Evolutionary conservation across 2,329 filamentous ascomycete species (phyloP).

Genomic region (Fusarium nisikadoi): DNA sequence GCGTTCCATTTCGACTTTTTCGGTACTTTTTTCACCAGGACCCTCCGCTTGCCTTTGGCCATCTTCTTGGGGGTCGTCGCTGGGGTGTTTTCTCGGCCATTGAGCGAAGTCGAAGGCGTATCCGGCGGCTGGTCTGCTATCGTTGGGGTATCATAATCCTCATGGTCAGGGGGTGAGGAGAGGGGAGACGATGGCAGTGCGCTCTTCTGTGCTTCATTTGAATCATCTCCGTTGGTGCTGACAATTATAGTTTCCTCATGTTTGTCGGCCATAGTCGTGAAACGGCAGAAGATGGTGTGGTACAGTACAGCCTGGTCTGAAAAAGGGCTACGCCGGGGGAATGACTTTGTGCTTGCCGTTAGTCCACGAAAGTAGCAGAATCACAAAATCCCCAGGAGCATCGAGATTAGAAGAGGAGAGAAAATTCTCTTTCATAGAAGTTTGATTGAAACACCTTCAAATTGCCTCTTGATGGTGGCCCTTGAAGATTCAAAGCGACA

Average conservation of each 20-base stretch:
- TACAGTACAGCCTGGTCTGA: no score
- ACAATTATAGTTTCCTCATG: not conserved
- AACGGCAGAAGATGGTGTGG: not conserved
- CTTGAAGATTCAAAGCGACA: not conserved
- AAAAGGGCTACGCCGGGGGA: not conserved
- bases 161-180: conserved; percentile 14
- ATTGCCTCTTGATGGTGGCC: not conserved
- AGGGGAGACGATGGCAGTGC: conserved; percentile 24
- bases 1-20: conserved; percentile 52
- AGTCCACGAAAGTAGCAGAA: not conserved
- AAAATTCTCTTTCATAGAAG: no score
- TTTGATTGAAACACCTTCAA: not conserved
- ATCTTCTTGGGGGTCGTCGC: not conserved
- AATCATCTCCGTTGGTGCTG: not conserved
- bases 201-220: not conserved
- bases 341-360: not conserved
- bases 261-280: conserved; percentile 11
- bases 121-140: conserved; percentile 4
- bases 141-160: conserved; percentile 1
- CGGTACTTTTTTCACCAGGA: conserved; percentile 35
- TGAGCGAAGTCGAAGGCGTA: conserved; percentile 23
- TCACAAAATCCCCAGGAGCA: no score
- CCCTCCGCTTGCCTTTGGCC: conserved; percentile 40
- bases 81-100: conserved; percentile 2
- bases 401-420: not conserved